phyloP scores from a whole-genome alignment of 768 basidiomycete genomes.

The Pleurotus tuber-regium region DNA sequence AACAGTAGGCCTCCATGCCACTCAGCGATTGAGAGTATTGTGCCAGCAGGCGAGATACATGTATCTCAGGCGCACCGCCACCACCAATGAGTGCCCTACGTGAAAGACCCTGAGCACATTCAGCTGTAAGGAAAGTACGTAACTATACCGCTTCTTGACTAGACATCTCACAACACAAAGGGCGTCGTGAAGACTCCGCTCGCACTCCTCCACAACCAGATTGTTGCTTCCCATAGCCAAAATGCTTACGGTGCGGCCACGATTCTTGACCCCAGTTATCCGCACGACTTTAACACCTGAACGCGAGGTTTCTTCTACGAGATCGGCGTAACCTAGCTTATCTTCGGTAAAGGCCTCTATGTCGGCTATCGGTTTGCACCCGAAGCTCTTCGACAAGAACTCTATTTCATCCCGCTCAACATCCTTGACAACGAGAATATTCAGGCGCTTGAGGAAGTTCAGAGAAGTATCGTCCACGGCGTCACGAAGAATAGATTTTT shows the following conservation, averaged over 20 bases:
- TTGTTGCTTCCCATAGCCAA: constrained; percentile 92
- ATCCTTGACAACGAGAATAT: constrained; percentile 95
- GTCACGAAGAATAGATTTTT: constrained; percentile 98
- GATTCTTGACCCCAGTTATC: constrained; percentile 93
- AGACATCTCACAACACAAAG: constrained; percentile 98
- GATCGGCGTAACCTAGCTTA: constrained; percentile 94
- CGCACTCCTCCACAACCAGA: constrained; percentile 94
- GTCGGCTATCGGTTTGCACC: constrained; percentile 95
- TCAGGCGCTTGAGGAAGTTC: constrained; percentile 94
- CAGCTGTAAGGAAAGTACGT: background rate
- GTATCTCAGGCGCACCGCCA: constrained; percentile 97
- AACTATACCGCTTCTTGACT: constrained; percentile 89
- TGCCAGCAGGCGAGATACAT: constrained; percentile 87
- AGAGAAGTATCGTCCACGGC: constrained; percentile 98
- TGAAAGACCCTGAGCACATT: background rate
- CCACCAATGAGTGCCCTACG: constrained; percentile 81
- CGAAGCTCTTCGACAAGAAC: constrained; percentile 92
- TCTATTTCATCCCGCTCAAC: constrained; percentile 99
- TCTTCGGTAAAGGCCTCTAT: constrained; percentile 98
- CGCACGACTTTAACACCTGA: constrained; percentile 89
- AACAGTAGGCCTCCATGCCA: constrained; percentile 99
- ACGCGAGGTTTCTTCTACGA: constrained; percentile 85
- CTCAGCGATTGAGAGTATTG: constrained; percentile 91
- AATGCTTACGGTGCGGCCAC: constrained; percentile 92
- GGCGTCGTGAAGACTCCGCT: constrained; percentile 96